These are phyloP conservation scores for Rhodotorula sp. DNA, from an alignment of 1,284 basidiomycete species.

Conservation along the genomic window DNA sequence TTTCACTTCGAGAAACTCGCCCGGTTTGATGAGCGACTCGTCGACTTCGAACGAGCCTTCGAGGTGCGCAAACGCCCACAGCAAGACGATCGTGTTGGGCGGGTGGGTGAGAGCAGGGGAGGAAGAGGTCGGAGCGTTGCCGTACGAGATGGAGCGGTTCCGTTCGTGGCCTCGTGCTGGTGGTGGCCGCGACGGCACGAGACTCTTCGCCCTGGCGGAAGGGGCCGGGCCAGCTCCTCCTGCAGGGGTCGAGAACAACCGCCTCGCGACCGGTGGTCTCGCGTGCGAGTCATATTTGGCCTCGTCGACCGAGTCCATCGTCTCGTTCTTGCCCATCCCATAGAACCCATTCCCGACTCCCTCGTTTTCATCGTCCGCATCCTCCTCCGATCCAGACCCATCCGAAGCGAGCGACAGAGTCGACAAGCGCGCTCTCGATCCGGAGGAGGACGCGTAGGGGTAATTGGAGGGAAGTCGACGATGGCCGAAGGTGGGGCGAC, in stretches of 20 bases:
- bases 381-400: constrained; percentile 20
- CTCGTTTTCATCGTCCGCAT: constrained; percentile 1
- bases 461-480: constrained; percentile 12
- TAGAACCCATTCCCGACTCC: constrained; percentile 41
- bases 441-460: constrained; percentile 17
- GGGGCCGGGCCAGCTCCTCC: background rate
- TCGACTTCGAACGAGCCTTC: constrained; percentile 63
- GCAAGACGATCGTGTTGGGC: constrained; percentile 63
- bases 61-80: constrained; percentile 82
- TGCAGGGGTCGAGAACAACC: constrained; percentile 1
- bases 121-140: background rate
- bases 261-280: background rate
- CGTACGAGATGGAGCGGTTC: constrained; percentile 9
- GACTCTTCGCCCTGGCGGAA: background rate
- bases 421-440: constrained; percentile 18
- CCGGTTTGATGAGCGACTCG: constrained; percentile 50
- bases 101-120: constrained; percentile 18
- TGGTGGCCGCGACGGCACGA: background rate
- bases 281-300: background rate
- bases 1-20: constrained; percentile 51
- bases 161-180: constrained; percentile 2
- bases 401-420: constrained; percentile 30
- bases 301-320: constrained; percentile 48
- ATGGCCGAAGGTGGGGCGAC: constrained; percentile 21
- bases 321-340: constrained; percentile 46